These are phyloP conservation scores for Dendrobium nobile DNA, from an alignment of 106 monocot species.

Conservation along the genomic window DNA sequence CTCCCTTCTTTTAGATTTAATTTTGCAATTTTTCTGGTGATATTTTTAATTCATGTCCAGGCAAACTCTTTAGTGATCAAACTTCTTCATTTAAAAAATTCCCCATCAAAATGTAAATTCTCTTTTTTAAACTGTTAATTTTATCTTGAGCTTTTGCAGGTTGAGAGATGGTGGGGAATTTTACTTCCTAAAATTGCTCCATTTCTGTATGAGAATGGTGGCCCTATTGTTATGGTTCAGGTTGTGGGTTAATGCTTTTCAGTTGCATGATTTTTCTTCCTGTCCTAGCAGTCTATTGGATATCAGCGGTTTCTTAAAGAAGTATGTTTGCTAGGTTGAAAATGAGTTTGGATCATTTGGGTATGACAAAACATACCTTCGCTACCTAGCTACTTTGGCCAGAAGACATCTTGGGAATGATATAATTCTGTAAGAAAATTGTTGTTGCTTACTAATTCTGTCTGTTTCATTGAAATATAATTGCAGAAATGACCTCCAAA, in stretches of 20 bases:
- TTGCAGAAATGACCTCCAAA: neutral
- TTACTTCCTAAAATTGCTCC: slow-evolving; percentile 80
- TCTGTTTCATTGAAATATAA: neutral
- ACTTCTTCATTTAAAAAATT: neutral
- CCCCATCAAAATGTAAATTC: neutral
- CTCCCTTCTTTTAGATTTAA: neutral
- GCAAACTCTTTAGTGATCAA: neutral
- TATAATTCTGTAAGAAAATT: slow-evolving; percentile 50
- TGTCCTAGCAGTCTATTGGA: neutral
- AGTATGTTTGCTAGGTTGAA: slow-evolving; percentile 54
- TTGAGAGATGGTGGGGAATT: slow-evolving; percentile 86
- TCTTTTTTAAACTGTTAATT: neutral
- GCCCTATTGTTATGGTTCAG: slow-evolving; percentile 94
- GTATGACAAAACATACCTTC: slow-evolving; percentile 80
- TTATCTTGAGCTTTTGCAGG: slow-evolving; percentile 36
- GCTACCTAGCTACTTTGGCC: slow-evolving; percentile 50
- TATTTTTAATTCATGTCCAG: neutral
- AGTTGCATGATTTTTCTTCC: neutral
- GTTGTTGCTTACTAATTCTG: neutral
- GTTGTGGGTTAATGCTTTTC: slow-evolving; percentile 21
- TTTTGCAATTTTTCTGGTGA: neutral
- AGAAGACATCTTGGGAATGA: slow-evolving; percentile 72
- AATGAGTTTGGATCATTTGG: slow-evolving; percentile 99
- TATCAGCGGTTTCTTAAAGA: neutral
- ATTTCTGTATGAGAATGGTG: slow-evolving; percentile 83